Conservation (phyloP, 2,329 filamentous ascomycete species). For the Fusarium sp. region DNA sequence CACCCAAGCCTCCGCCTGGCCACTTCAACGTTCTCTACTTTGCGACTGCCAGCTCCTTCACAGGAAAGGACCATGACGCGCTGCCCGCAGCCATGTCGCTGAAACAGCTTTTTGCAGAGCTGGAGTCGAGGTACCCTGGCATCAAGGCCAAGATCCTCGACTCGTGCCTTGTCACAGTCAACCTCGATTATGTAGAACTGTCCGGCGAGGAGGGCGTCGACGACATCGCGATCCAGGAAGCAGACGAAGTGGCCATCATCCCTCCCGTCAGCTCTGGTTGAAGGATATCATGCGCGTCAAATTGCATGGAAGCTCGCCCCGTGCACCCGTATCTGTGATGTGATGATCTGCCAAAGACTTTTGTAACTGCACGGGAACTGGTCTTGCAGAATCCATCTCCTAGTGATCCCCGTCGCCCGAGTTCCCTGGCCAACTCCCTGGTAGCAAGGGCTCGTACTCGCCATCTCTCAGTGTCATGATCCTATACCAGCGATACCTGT, state of each 20-base stretch:
- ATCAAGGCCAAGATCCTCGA: slow-evolving; percentile 76
- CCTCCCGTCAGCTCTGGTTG: slow-evolving; percentile 89
- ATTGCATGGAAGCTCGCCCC: slow-evolving; percentile 22
- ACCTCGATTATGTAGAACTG: slow-evolving; percentile 83
- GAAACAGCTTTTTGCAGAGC: slow-evolving; percentile 69
- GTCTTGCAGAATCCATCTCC: not conserved
- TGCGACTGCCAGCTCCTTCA: slow-evolving; percentile 78
- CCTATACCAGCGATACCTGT: slow-evolving; percentile 27
- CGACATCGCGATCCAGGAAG: slow-evolving; percentile 70
- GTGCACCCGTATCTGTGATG: slow-evolving; percentile 1
- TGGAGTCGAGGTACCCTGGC: slow-evolving; percentile 78
- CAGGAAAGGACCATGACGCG: slow-evolving; percentile 73
- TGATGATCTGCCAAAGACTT: not conserved
- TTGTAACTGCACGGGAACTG: slow-evolving; percentile 15
- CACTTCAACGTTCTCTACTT: slow-evolving; percentile 88
- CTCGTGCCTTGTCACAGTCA: slow-evolving; percentile 82
- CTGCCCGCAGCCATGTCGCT: slow-evolving; percentile 75
- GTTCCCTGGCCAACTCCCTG: slow-evolving; percentile 14
- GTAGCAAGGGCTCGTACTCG: slow-evolving; percentile 48
- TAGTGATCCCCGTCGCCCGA: slow-evolving; percentile 3
- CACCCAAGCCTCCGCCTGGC: slow-evolving; percentile 64
- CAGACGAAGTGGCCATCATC: slow-evolving; percentile 88
- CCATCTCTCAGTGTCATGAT: slow-evolving; percentile 26
- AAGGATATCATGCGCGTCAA: slow-evolving; percentile 38
- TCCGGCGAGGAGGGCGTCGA: slow-evolving; percentile 56